Evolutionary conservation across 345 rosid species (phyloP).

Genomic region (Ricinus communis): DNA sequence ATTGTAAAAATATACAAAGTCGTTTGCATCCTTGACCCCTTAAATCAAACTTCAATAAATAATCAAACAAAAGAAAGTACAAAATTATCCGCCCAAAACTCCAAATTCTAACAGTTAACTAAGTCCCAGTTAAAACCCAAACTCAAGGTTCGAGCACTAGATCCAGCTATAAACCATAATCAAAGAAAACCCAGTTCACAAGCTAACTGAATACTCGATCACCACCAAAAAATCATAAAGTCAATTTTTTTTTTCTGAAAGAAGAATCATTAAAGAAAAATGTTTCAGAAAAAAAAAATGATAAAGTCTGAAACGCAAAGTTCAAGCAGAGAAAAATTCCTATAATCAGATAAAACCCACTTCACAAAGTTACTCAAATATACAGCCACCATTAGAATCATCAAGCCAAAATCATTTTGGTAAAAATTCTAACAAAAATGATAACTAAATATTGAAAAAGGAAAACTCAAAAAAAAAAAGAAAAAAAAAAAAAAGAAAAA

Average conservation of each 20-base stretch:
- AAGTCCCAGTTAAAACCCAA: neutral
- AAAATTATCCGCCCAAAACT: neutral
- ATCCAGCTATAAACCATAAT: conserved; percentile 9
- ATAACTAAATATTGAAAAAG: too few relatives aligned
- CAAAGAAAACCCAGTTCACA: neutral
- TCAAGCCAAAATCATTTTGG: too few relatives aligned
- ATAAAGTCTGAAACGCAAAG: too few relatives aligned
- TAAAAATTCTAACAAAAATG: too few relatives aligned
- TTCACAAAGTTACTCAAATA: too few relatives aligned
- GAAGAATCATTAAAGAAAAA: too few relatives aligned
- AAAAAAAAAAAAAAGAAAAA: neutral
- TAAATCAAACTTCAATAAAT: conserved; percentile 11
- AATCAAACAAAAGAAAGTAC: neutral
- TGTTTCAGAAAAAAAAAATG: too few relatives aligned
- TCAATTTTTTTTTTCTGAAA: neutral
- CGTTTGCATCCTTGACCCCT: neutral
- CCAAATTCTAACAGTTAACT: neutral
- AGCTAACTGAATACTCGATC: neutral
- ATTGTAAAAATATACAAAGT: neutral
- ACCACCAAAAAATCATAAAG: neutral
- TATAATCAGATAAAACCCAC: too few relatives aligned
- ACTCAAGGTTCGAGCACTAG: neutral
- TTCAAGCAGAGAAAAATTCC: too few relatives aligned
- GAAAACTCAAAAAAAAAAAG: too few relatives aligned
- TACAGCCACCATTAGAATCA: too few relatives aligned